Evolutionary conservation across 2,329 filamentous ascomycete genomes (phyloP), one percentile per base, ranked within the genome.

Genomic region (Phaeosphaeria sp.): DNA sequence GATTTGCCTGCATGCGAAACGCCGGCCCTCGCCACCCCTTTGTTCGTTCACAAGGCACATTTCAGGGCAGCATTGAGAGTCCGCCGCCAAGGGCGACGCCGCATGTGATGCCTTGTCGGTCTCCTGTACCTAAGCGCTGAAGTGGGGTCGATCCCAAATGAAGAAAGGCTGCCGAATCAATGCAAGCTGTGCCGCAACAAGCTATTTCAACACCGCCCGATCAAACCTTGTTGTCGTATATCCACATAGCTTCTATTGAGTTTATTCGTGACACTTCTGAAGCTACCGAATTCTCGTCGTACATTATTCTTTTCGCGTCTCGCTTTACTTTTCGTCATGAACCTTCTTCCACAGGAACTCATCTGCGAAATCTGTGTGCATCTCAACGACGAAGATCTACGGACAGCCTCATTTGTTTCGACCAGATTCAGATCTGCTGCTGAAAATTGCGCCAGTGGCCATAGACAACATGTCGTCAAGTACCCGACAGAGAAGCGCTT

Each of bases 341-440:
- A 30, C 9, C 33, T 10, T 18, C 21, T 52, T 1, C 39, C 50
- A 13, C 50, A 52, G 17, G 50, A 52, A 20, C 22, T 52, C 3
- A 27, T 44, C 20, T 33, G 22, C 39, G 20, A 52, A 4, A 43
- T 52, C n/a, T 52, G 50, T n/a, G 17, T 3, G 2, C 18, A 43
- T 21, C 50, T 52, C 13, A 5, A 3, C 1, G 9, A 10, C 5
- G 41, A 52, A 3, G 50, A 52, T 30, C 22, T 52, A 30, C 17
- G 50, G 10, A 44, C 2, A 15, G 50, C 41, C 25, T 52, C 22
- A 2, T 52, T 44, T 52, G 50, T 52, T 6, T 52, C 50, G 15
- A 33, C 15, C 39, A 44, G 10, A 21, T 52, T 52, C 25, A 22
- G 50, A 23, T 20, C 42, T 4, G 39, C 50, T 30, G 50, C 50